Evolutionary conservation across 768 basidiomycete species (phyloP).

Genomic region (Butyriboletus loyo): DNA sequence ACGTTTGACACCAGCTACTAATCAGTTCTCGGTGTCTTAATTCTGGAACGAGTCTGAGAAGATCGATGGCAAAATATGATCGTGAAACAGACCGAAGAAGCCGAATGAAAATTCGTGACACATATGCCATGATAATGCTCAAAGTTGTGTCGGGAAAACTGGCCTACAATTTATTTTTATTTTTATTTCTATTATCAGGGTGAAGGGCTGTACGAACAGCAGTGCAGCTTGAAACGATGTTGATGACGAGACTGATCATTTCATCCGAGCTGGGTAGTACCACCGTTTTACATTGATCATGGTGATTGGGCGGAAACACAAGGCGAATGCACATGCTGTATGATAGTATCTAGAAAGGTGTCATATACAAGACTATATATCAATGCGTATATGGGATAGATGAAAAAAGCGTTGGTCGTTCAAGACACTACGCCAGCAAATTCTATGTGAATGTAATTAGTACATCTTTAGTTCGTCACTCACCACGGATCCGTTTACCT

Average conservation of each 20-base stretch:
- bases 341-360: neutral
- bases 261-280: neutral
- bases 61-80: neutral
- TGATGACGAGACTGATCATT: neutral
- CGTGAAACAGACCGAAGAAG: conserved; percentile 3
- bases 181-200: too few relatives aligned
- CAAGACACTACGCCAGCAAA: neutral
- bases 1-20: neutral
- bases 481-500: neutral
- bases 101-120: neutral
- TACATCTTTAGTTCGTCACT: neutral
- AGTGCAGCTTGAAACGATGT: neutral
- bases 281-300: neutral
- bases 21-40: neutral
- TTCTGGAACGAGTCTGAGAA: conserved; percentile 1
- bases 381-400: neutral
- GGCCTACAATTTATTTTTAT: too few relatives aligned
- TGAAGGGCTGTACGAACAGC: neutral
- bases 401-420: too few relatives aligned
- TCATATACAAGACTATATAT: neutral
- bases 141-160: too few relatives aligned
- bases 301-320: neutral
- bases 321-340: neutral
- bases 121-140: too few relatives aligned
- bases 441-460: neutral